Conservation (phyloP, 2,329 filamentous ascomycete genomes). For the Cordyceps cateniannulata region DNA sequence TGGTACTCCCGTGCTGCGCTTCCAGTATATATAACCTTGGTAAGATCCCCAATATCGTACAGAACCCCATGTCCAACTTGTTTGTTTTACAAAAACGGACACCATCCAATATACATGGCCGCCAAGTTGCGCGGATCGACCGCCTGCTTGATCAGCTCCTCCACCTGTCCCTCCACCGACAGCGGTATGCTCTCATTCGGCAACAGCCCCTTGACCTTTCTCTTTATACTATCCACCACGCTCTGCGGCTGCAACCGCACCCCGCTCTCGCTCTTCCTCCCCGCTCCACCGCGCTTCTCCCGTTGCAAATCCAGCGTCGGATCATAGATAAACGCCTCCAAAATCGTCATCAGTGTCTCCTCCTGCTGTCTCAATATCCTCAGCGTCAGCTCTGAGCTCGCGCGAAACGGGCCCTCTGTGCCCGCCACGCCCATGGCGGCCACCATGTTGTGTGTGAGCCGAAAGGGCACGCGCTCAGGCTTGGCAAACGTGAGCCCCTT, state of each 20-base stretch:
- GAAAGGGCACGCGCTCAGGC: conserved; percentile 91
- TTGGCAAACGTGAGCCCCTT: conserved; percentile 94
- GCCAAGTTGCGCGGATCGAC: conserved; percentile 73
- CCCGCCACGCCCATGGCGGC: conserved; percentile 94
- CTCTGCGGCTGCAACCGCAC: conserved; percentile 55
- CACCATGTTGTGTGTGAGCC: conserved; percentile 96
- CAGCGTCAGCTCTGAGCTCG: conserved; percentile 83
- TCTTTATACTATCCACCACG: conserved; percentile 81
- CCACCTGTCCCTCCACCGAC: conserved; percentile 94
- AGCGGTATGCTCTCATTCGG: conserved; percentile 85
- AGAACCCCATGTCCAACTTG: background rate
- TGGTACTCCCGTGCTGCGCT: background rate
- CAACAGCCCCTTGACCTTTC: conserved; percentile 79
- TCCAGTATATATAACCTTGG: background rate
- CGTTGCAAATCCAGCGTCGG: conserved; percentile 86
- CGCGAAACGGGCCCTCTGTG: conserved; percentile 87
- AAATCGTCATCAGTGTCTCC: conserved; percentile 93
- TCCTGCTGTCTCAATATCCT: conserved; percentile 81
- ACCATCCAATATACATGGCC: conserved; percentile 97
- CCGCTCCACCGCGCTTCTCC: conserved; percentile 43
- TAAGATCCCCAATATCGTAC: background rate
- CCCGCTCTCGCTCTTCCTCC: conserved; percentile 30
- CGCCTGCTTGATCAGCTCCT: conserved; percentile 85
- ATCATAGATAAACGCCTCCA: conserved; percentile 96
- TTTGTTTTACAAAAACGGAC: conserved; percentile 47